Conservation (phyloP, 192 early-diverging fungal species). For the Umbelopsis isabellina region DNA sequence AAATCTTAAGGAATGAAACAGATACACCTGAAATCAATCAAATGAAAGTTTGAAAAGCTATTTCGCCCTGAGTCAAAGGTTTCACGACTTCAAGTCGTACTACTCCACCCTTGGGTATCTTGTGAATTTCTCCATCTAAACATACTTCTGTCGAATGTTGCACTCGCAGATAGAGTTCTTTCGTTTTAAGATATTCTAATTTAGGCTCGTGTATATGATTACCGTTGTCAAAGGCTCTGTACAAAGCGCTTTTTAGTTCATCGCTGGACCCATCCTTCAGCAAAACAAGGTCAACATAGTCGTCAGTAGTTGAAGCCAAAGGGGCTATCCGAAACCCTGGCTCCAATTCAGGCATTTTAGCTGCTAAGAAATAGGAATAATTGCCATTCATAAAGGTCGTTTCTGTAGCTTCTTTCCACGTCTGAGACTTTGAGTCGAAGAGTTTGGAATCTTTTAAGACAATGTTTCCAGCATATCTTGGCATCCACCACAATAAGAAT, state of each 20-base stretch:
- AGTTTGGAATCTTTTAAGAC: conserved; percentile 29
- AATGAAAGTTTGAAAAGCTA: not conserved
- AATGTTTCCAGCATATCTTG: conserved; percentile 44
- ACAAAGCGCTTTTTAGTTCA: conserved; percentile 38
- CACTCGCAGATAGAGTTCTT: conserved; percentile 39
- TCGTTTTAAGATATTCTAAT: conserved; percentile 51
- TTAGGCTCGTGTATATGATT: conserved; percentile 40
- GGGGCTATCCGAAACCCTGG: conserved; percentile 53
- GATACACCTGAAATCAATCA: not conserved
- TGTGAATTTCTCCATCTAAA: conserved; percentile 50
- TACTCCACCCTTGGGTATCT: conserved; percentile 18
- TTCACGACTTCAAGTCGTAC: conserved; percentile 18
- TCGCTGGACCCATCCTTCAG: conserved; percentile 40
- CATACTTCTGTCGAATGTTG: conserved; percentile 45
- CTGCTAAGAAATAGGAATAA: conserved; percentile 52
- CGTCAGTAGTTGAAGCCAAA: conserved; percentile 42
- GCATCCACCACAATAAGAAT: conserved; percentile 43
- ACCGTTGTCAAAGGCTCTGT: conserved; percentile 38
- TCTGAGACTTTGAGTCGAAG: conserved; percentile 20
- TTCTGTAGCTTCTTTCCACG: not conserved
- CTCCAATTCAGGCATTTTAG: conserved; percentile 50
- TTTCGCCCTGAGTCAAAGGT: not conserved
- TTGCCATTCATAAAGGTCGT: conserved; percentile 14
- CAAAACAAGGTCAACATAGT: conserved; percentile 48
- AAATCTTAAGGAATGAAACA: not conserved